These are phyloP conservation scores for Cephalotrichum gorgonifer DNA, from an alignment of 2,329 filamentous ascomycete species.

Conservation along the genomic window DNA sequence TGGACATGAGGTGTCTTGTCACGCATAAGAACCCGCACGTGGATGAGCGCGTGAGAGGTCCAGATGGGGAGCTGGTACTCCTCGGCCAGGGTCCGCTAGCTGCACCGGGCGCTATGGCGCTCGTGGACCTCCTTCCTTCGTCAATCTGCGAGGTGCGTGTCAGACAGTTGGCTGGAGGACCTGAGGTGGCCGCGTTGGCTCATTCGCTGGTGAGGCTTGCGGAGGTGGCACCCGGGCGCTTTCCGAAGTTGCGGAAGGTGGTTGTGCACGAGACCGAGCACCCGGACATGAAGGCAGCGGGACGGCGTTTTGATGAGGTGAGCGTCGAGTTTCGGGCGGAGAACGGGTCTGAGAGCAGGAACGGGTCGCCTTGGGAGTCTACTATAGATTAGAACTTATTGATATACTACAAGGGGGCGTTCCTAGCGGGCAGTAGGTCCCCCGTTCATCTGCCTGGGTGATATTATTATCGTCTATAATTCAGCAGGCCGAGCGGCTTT, in stretches of 20 bases:
- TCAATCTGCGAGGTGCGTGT: neutral
- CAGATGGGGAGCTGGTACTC: neutral
- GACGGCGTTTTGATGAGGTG: neutral
- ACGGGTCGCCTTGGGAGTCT: too few relatives aligned
- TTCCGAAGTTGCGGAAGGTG: neutral
- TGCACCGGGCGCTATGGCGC: neutral
- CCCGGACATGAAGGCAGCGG: neutral
- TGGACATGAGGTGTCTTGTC: constrained; percentile 1
- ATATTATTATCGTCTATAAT: too few relatives aligned
- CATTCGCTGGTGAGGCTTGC: neutral
- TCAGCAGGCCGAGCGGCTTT: too few relatives aligned
- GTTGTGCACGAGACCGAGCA: neutral
- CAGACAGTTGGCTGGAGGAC: neutral
- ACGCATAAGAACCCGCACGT: neutral
- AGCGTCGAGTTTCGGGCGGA: neutral
- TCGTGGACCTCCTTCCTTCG: neutral
- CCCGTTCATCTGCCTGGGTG: too few relatives aligned
- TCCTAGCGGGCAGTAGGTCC: too few relatives aligned
- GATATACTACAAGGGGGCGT: too few relatives aligned
- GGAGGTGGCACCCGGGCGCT: neutral
- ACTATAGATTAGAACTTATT: too few relatives aligned
- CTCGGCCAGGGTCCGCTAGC: neutral
- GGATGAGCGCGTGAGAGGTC: neutral
- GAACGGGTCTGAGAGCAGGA: too few relatives aligned
- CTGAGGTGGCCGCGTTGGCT: neutral